Percentiles rank a stretch among this genome's conserved stretches.
Evolutionary conservation across 768 basidiomycete species (phyloP).

Genomic region (Boletus rubroflammeus): DNA sequence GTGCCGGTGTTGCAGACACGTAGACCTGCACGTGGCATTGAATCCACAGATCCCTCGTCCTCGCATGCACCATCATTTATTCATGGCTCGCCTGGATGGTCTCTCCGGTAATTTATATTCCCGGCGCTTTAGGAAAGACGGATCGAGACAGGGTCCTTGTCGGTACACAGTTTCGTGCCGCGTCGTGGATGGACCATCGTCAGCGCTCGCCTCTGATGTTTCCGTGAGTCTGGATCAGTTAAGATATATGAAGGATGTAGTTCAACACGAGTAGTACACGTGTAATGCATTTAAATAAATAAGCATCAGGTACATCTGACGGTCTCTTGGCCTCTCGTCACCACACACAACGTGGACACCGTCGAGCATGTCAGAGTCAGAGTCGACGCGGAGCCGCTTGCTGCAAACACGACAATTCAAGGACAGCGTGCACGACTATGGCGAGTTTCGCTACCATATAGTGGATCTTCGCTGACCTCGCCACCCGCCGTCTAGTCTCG

Average conservation of each 20-base stretch:
- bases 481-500: conserved; percentile 4
- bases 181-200: background rate
- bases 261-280: conserved; percentile 2
- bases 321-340: background rate
- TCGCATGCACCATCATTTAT: conserved; percentile 1
- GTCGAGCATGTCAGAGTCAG: background rate
- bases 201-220: background rate
- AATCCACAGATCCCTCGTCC: background rate
- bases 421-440: conserved; percentile 42
- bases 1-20: background rate
- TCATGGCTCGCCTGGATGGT: background rate
- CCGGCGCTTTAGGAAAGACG: background rate
- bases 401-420: conserved; percentile 30
- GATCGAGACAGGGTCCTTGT: background rate
- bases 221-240: background rate
- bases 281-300: conserved; percentile 6
- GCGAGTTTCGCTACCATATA: conserved; percentile 19
- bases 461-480: background rate
- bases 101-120: conserved; percentile 16
- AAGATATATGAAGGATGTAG: background rate
- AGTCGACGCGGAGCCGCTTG: conserved; percentile 1
- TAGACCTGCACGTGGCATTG: background rate
- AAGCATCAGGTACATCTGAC: background rate
- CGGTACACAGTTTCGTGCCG: background rate
- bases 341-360: background rate